Evolutionary conservation across 768 basidiomycete genomes (phyloP).

Genomic region (Russula sp.): DNA sequence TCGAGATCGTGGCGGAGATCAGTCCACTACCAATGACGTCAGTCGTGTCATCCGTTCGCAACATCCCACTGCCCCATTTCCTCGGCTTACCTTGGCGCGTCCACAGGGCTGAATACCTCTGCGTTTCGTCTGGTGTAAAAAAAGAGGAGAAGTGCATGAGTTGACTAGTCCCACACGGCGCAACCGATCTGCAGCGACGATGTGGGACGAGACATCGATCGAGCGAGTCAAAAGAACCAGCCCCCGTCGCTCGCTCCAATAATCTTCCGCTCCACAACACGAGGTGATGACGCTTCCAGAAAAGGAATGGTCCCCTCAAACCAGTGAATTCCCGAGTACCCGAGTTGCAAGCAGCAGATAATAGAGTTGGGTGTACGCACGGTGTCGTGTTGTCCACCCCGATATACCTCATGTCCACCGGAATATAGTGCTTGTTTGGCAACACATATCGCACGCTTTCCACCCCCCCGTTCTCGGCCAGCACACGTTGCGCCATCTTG

Average conservation of each 20-base stretch:
- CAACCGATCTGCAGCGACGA: neutral
- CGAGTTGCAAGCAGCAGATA: neutral
- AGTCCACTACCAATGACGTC: conserved; percentile 22
- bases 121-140: neutral
- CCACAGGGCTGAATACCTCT: conserved; percentile 82
- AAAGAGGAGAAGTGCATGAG: neutral
- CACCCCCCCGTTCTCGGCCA: conserved; percentile 57
- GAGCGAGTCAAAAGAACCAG: conserved; percentile 5
- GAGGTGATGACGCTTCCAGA: conserved; percentile 7
- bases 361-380: conserved; percentile 37
- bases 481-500: conserved; percentile 74
- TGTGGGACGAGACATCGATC: conserved; percentile 9
- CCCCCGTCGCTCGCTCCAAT: conserved; percentile 10
- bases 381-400: conserved; percentile 63
- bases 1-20: conserved; percentile 23
- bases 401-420: conserved; percentile 73
- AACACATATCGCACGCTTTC: conserved; percentile 60
- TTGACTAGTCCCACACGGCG: neutral
- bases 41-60: neutral
- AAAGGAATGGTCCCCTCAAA: conserved; percentile 14
- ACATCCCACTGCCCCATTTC: neutral
- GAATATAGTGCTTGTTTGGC: conserved; percentile 94
- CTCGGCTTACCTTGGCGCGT: conserved; percentile 65
- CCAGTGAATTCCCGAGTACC: neutral
- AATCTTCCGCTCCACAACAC: conserved; percentile 19